Percentiles rank a stretch among this genome's conserved stretches.
phyloP scores from a whole-genome alignment of 169 alveolate species.

The Cryptosporidium ryanae region DNA sequence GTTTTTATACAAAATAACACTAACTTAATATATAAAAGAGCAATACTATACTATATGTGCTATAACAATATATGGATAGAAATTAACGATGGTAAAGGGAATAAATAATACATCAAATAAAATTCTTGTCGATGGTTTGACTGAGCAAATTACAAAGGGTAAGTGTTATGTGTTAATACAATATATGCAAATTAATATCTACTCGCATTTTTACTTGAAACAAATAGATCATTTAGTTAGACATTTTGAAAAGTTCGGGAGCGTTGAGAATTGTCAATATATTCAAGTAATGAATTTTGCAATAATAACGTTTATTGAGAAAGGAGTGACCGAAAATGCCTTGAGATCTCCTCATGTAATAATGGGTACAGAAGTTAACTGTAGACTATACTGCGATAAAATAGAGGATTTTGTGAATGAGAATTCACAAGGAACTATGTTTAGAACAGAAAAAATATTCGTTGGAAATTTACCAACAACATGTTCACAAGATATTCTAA shows the following conservation, averaged over 20 bases:
- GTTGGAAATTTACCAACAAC: conserved; percentile 90
- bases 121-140: conserved; percentile 58
- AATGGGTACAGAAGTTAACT: conserved; percentile 73
- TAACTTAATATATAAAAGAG: no score
- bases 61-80: background rate
- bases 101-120: conserved; percentile 32
- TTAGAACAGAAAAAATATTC: conserved; percentile 82
- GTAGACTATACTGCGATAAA: conserved; percentile 64
- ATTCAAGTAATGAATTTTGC: conserved; percentile 72
- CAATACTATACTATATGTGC: no score
- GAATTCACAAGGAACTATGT: conserved; percentile 72
- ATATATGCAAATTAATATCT: background rate
- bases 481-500: conserved; percentile 82
- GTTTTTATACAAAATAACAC: no score
- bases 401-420: conserved; percentile 58
- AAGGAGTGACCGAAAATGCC: conserved; percentile 58
- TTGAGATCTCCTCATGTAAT: conserved; percentile 72
- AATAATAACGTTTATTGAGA: conserved; percentile 51
- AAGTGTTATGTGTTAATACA: background rate
- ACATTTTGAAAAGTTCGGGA: conserved; percentile 70
- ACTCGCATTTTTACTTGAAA: background rate
- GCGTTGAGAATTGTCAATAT: conserved; percentile 69
- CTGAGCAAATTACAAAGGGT: conserved; percentile 67
- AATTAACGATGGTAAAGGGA: conserved; percentile 41
- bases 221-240: conserved; percentile 43